Percentiles rank a stretch among this genome's conserved stretches.
Evolutionary conservation across 2,329 filamentous ascomycete species (phyloP).

Genomic region (Pseudogymnoascus destructans): DNA sequence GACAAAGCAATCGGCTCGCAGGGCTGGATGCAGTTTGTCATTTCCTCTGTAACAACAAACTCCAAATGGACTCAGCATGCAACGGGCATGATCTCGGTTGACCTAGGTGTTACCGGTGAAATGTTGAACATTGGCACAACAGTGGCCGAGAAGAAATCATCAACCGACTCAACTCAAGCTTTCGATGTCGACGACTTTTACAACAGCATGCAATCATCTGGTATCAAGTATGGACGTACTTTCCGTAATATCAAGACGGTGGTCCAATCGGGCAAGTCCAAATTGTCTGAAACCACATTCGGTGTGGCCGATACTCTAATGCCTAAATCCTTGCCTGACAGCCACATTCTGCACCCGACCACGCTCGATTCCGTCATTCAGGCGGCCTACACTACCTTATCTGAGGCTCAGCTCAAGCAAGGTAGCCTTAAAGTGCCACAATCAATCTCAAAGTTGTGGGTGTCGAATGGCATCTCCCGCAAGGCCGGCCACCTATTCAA

Average conservation of each 20-base stretch:
- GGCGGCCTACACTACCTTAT: slow-evolving; percentile 4
- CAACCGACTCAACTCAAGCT: too few species aligned
- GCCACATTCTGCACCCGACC: slow-evolving; percentile 27
- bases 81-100: neutral
- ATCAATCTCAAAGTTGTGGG: slow-evolving; percentile 21
- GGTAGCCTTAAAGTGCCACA: neutral
- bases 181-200: too few species aligned
- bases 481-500: slow-evolving; percentile 23
- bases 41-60: neutral
- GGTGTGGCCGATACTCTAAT: neutral
- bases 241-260: neutral
- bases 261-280: neutral
- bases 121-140: too few species aligned
- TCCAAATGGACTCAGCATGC: neutral
- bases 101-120: neutral
- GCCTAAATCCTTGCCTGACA: slow-evolving; percentile 9
- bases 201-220: too few species aligned
- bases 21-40: neutral
- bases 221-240: too few species aligned
- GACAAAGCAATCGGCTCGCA: neutral
- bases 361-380: slow-evolving; percentile 28
- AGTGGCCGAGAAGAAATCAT: too few species aligned
- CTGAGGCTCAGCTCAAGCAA: neutral
- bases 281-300: neutral
- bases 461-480: slow-evolving; percentile 16